phyloP scores from a whole-genome alignment of 495 filamentous ascomycete genomes.

The Chlorociboria aeruginascens region DNA sequence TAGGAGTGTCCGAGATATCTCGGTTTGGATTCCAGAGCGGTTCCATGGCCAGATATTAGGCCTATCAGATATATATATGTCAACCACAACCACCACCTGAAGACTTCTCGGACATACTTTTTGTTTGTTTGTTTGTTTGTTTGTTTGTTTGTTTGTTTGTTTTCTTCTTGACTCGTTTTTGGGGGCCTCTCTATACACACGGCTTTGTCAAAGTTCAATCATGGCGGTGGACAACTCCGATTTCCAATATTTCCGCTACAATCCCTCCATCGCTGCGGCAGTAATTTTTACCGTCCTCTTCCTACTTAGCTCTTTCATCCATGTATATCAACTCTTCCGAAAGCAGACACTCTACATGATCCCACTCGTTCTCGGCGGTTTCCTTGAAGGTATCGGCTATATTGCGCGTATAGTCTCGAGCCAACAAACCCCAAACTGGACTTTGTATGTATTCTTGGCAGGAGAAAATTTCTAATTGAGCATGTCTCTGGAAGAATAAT shows the following conservation, averaged over 20 bases:
- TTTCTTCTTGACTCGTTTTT: too few species aligned
- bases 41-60: too few species aligned
- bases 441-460: neutral
- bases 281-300: conserved; percentile 39
- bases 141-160: too few species aligned
- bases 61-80: too few species aligned
- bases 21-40: too few species aligned
- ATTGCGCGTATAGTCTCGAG: conserved; percentile 28
- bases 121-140: too few species aligned
- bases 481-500: too few species aligned
- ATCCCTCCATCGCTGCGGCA: conserved; percentile 37
- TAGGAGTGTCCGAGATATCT: too few species aligned
- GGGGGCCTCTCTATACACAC: too few species aligned
- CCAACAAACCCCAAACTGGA: conserved; percentile 22
- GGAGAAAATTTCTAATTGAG: too few species aligned
- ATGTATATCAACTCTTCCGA: conserved; percentile 34
- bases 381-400: conserved; percentile 34
- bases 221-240: neutral
- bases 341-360: conserved; percentile 45
- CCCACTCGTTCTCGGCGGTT: conserved; percentile 40
- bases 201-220: neutral
- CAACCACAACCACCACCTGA: too few species aligned
- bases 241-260: conserved; percentile 23
- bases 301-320: conserved; percentile 27
- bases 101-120: too few species aligned